Conservation (phyloP, 2,329 filamentous ascomycete species). For the Metarhizium album region DNA sequence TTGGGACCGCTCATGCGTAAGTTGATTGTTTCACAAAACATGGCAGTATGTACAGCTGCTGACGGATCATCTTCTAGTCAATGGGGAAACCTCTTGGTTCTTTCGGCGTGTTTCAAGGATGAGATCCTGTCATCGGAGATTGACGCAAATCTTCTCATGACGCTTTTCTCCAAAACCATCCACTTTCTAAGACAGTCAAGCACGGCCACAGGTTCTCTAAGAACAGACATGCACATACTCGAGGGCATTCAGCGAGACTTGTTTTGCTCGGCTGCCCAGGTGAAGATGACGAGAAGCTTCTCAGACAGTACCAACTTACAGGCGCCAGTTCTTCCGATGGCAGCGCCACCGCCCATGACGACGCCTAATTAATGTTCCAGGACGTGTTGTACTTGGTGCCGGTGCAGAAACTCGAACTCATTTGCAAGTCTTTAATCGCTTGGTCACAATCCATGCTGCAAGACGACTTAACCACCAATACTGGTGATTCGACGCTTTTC, state of each 20-base stretch:
- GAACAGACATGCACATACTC: conserved; percentile 65
- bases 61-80: conserved; percentile 46
- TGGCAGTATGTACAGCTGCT: neutral
- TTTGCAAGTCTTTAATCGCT: neutral
- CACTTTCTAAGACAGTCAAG: conserved; percentile 59
- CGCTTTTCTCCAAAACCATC: conserved; percentile 64
- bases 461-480: neutral
- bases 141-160: conserved; percentile 39
- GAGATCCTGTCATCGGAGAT: conserved; percentile 49
- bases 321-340: conserved; percentile 12
- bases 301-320: conserved; percentile 26
- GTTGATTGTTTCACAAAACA: conserved; percentile 28
- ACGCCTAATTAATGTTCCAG: neutral
- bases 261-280: conserved; percentile 19
- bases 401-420: neutral
- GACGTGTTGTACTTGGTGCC: neutral
- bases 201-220: conserved; percentile 64
- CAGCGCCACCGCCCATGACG: conserved; percentile 7
- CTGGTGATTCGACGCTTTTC: neutral
- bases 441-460: neutral
- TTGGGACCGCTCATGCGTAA: conserved; percentile 93
- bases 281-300: conserved; percentile 28
- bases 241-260: conserved; percentile 39
- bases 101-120: conserved; percentile 70
- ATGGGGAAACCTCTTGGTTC: conserved; percentile 92